Conservation (phyloP, 2,329 filamentous ascomycete genomes). For the Coleophoma cylindrospora region DNA sequence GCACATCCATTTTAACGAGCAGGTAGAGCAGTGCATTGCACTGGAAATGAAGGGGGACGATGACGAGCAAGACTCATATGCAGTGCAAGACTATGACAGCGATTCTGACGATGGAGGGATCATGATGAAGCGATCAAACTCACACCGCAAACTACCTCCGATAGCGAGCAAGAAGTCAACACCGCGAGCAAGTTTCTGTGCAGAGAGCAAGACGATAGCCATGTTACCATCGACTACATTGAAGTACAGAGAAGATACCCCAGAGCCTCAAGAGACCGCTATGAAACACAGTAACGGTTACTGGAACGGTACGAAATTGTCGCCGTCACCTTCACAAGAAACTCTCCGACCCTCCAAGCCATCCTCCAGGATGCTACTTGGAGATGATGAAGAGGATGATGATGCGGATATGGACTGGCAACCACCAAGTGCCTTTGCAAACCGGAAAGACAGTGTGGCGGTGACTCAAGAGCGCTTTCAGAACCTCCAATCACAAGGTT, state of each 20-base stretch:
- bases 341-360: conserved; percentile 66
- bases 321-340: conserved; percentile 72
- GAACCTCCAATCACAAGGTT: conserved; percentile 24
- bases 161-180: conserved; percentile 27
- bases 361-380: conserved; percentile 53
- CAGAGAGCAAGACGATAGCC: conserved; percentile 61
- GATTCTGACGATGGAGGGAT: conserved; percentile 56
- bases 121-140: conserved; percentile 71
- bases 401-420: conserved; percentile 50
- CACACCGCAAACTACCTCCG: conserved; percentile 32
- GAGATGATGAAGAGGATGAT: conserved; percentile 44
- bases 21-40: conserved; percentile 93
- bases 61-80: conserved; percentile 45
- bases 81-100: conserved; percentile 38
- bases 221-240: conserved; percentile 64
- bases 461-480: conserved; percentile 22
- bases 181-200: conserved; percentile 42
- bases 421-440: conserved; percentile 19
- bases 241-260: conserved; percentile 52
- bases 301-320: conserved; percentile 34
- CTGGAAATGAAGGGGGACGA: conserved; percentile 79
- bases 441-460: conserved; percentile 22
- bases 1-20: conserved; percentile 96
- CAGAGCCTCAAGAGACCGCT: conserved; percentile 57
- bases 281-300: conserved; percentile 56